These are phyloP conservation scores for Cordyceps cateniannulata DNA, from an alignment of 2,329 filamentous ascomycete genomes.

Conservation along the genomic window DNA sequence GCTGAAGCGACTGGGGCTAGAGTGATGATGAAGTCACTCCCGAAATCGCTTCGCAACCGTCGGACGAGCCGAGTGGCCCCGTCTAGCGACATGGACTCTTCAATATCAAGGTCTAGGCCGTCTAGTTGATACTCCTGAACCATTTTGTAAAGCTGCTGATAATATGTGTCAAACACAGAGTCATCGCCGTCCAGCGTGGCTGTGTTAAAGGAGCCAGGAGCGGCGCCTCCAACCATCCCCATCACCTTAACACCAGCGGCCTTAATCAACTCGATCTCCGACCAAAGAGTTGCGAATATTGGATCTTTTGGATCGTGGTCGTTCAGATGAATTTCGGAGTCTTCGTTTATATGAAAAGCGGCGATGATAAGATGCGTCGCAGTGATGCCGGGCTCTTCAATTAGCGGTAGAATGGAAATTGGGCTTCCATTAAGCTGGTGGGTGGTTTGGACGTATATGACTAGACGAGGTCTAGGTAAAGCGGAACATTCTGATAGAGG, in stretches of 20 bases:
- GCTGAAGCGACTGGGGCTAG: slow-evolving; percentile 74
- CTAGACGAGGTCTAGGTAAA: slow-evolving; percentile 28
- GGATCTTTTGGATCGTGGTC: slow-evolving; percentile 60
- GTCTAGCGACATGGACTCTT: slow-evolving; percentile 62
- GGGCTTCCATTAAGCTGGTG: slow-evolving; percentile 33
- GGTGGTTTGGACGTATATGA: slow-evolving; percentile 45
- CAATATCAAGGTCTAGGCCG: slow-evolving; percentile 70
- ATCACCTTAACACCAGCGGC: slow-evolving; percentile 66
- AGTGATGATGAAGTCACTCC: slow-evolving; percentile 63
- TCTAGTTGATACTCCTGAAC: slow-evolving; percentile 55
- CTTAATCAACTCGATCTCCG: slow-evolving; percentile 65
- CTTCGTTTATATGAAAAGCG: slow-evolving; percentile 70
- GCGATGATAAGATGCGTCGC: slow-evolving; percentile 75
- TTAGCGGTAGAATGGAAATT: slow-evolving; percentile 42
- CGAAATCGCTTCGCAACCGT: slow-evolving; percentile 60
- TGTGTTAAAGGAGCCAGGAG: slow-evolving; percentile 60
- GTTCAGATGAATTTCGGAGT: slow-evolving; percentile 65
- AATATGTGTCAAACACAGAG: slow-evolving; percentile 62
- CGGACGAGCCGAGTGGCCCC: slow-evolving; percentile 60
- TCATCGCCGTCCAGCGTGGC: slow-evolving; percentile 44
- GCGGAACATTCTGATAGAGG: background rate
- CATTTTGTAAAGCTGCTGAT: slow-evolving; percentile 57
- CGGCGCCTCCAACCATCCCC: slow-evolving; percentile 79
- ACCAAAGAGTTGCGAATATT: slow-evolving; percentile 65
- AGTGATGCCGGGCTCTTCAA: slow-evolving; percentile 34